Evolutionary conservation across 2,329 filamentous ascomycete species (phyloP).

Genomic region (Fusarium fujikuroi): DNA sequence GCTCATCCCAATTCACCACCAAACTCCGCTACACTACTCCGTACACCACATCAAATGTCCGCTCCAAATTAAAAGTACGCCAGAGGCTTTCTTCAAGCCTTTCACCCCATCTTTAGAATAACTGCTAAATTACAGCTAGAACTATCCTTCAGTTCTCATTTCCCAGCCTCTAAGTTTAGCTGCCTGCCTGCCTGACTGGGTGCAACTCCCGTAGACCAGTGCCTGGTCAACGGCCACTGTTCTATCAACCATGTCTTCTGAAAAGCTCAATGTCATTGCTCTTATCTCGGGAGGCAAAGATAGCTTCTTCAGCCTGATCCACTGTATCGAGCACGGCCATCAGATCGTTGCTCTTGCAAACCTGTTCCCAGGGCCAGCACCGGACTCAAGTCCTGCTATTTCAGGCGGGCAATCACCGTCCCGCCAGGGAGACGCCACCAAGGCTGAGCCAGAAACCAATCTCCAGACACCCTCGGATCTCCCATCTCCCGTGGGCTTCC

Average conservation of each 20-base stretch:
- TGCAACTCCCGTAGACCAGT: not conserved
- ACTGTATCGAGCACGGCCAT: conserved; percentile 89
- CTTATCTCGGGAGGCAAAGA: conserved; percentile 97
- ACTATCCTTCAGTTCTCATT: conserved; percentile 6
- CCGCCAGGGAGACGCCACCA: conserved; percentile 29
- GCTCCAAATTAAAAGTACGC: conserved; percentile 21
- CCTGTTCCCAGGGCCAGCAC: conserved; percentile 66
- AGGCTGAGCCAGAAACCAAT: conserved; percentile 5
- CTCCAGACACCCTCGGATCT: conserved; percentile 6
- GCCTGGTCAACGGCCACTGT: conserved; percentile 1
- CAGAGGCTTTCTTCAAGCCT: conserved; percentile 1
- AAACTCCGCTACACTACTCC: conserved; percentile 3
- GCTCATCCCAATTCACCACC: not conserved
- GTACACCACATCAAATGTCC: conserved; percentile 27
- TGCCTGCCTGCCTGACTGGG: conserved; percentile 12
- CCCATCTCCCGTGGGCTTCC: conserved; percentile 32
- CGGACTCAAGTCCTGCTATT: conserved; percentile 9
- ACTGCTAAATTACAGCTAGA: conserved; percentile 6
- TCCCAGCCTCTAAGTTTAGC: conserved; percentile 2
- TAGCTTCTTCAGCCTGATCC: conserved; percentile 91
- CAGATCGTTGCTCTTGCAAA: conserved; percentile 89
- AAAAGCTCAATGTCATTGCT: conserved; percentile 80
- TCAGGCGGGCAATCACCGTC: conserved; percentile 16
- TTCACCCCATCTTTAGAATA: conserved; percentile 18
- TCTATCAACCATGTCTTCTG: conserved; percentile 52